phyloP scores from a whole-genome alignment of 306 rosid genomes.

The Oemleria cerasiformis region DNA sequence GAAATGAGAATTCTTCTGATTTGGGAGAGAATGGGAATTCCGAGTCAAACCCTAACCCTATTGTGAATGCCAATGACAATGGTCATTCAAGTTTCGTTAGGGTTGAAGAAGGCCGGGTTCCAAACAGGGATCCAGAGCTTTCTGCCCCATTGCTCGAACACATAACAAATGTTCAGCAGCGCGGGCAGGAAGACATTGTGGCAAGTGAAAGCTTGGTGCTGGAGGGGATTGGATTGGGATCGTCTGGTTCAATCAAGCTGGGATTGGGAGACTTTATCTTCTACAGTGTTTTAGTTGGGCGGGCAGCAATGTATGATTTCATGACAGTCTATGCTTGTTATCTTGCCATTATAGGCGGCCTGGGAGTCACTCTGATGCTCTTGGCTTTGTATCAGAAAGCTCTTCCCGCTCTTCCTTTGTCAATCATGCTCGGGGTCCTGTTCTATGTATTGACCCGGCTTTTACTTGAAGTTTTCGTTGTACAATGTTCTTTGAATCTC shows the following conservation, averaged over 20 bases:
- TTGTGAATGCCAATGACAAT: constrained; percentile 11
- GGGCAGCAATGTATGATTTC: constrained; percentile 96
- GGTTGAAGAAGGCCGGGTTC: constrained; percentile 62
- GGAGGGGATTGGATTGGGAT: constrained; percentile 89
- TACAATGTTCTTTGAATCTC: constrained; percentile 85
- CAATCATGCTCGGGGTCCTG: constrained; percentile 66
- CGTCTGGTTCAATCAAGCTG: constrained; percentile 90
- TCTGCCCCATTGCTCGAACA: constrained; percentile 54
- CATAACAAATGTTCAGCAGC: constrained; percentile 31
- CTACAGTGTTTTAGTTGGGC: constrained; percentile 93
- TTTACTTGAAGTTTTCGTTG: constrained; percentile 78
- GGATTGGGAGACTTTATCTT: constrained; percentile 96
- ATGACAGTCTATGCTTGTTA: constrained; percentile 96
- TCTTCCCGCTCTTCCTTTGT: constrained; percentile 94
- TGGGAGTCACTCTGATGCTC: constrained; percentile 83
- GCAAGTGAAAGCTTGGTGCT: constrained; percentile 51
- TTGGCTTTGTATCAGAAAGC: constrained; percentile 89
- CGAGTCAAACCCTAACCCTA: constrained; percentile 14
- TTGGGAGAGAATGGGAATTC: constrained; percentile 25
- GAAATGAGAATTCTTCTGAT: constrained; percentile 35
- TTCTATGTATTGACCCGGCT: constrained; percentile 82
- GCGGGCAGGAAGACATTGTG: constrained; percentile 27
- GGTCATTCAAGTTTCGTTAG: constrained; percentile 24
- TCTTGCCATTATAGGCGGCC: constrained; percentile 96
- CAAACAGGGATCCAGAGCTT: constrained; percentile 39